These are phyloP conservation scores for Pyrrhoderma lamaoense DNA, from an alignment of 1,284 basidiomycete species.

Conservation along the genomic window DNA sequence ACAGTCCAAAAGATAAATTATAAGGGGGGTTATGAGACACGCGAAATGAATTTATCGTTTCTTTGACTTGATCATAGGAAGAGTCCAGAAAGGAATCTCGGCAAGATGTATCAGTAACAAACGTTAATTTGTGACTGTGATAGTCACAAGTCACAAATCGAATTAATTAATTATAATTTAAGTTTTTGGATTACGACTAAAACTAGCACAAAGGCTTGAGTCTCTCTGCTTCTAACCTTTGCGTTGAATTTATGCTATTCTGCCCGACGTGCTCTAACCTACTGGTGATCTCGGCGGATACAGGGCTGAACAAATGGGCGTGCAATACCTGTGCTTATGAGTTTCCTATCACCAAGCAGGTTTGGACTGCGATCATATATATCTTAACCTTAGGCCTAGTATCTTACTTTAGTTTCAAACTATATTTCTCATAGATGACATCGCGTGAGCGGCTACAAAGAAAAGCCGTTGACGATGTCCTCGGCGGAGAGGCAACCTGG, in stretches of 20 bases:
- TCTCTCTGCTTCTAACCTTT: too few species aligned
- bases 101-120: too few species aligned
- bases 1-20: too few species aligned
- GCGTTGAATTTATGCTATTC: conserved; percentile 64
- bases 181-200: too few species aligned
- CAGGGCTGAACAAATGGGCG: conserved; percentile 82
- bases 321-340: conserved; percentile 96
- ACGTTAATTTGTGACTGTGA: too few species aligned
- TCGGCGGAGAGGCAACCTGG: conserved; percentile 93
- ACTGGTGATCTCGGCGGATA: conserved; percentile 73
- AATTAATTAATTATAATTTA: too few species aligned
- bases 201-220: too few species aligned
- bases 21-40: too few species aligned
- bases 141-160: too few species aligned
- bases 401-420: neutral
- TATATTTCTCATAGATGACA: conserved; percentile 57
- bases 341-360: conserved; percentile 74
- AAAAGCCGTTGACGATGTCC: conserved; percentile 88
- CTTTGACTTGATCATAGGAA: too few species aligned
- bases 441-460: conserved; percentile 76
- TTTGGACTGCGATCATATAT: conserved; percentile 27
- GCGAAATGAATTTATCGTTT: too few species aligned
- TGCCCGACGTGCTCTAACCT: conserved; percentile 95
- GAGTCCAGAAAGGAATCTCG: too few species aligned
- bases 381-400: neutral